Evolutionary conservation across 108 stramenopile genomes (phyloP).

Genomic region (Schizochytrium sp.): DNA sequence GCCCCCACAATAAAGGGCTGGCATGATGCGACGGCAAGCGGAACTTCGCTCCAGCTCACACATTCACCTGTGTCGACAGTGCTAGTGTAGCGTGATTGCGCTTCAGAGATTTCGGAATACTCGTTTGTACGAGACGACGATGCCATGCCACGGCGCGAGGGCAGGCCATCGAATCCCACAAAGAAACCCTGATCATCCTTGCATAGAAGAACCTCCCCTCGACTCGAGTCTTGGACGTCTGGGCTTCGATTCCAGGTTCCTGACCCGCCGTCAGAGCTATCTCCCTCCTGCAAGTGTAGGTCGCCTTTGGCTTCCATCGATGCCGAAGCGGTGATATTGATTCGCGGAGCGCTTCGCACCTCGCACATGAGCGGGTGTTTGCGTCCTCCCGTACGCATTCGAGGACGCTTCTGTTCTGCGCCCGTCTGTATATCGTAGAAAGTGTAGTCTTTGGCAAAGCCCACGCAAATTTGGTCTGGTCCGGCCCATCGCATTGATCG

Average conservation of each 20-base stretch:
- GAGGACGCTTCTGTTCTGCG: not conserved
- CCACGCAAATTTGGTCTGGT: not conserved
- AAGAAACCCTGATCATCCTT: not conserved
- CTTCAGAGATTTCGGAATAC: not conserved
- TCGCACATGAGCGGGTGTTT: slow-evolving; percentile 5
- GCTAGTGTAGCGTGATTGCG: not conserved
- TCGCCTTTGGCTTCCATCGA: too few relatives aligned
- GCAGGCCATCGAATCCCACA: not conserved
- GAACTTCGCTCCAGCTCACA: not conserved
- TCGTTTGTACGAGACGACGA: too few relatives aligned
- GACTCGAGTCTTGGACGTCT: not conserved
- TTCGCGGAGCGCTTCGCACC: not conserved
- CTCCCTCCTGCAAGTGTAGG: not conserved
- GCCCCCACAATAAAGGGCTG: not conserved
- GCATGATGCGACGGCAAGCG: not conserved
- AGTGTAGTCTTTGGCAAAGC: not conserved
- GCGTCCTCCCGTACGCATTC: not conserved
- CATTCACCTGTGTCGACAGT: not conserved
- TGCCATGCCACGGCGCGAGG: not conserved
- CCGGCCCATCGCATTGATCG: not conserved
- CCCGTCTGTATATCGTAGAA: not conserved
- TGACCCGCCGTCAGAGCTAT: not conserved
- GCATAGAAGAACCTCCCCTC: not conserved
- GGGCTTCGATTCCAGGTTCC: not conserved
- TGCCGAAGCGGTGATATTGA: too few relatives aligned